Conservation (phyloP, 257 asterid species). For the Ilex aquifolium region DNA sequence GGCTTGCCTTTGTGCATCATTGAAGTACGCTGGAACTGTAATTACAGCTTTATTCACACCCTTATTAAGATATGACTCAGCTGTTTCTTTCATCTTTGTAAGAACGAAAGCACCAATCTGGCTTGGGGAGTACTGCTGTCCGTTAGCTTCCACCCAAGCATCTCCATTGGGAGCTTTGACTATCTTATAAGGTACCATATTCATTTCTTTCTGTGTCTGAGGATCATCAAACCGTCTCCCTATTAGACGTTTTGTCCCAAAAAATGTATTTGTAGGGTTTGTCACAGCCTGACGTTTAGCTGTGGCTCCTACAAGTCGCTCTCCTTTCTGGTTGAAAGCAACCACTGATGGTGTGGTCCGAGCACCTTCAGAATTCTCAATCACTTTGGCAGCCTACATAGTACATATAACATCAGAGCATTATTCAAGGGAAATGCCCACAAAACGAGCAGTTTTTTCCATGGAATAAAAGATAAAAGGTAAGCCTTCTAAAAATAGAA, state of each 20-base stretch:
- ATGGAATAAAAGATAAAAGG: no score
- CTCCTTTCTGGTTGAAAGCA: constrained; percentile 16
- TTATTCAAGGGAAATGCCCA: background rate
- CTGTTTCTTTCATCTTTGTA: constrained; percentile 15
- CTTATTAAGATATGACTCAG: constrained; percentile 11
- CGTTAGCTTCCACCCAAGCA: constrained; percentile 19
- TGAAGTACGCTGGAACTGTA: constrained; percentile 19
- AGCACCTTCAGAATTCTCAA: constrained; percentile 18
- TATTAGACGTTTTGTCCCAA: constrained; percentile 16
- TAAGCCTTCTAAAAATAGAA: background rate
- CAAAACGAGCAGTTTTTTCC: background rate
- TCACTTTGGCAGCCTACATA: constrained; percentile 10
- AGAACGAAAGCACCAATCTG: constrained; percentile 11
- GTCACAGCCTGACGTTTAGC: constrained; percentile 22
- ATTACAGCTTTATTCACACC: constrained; percentile 11
- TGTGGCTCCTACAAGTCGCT: constrained; percentile 14
- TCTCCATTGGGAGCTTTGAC: constrained; percentile 19
- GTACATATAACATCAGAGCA: background rate
- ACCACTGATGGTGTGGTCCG: constrained; percentile 21
- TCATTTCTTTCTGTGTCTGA: constrained; percentile 20
- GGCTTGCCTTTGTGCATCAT: constrained; percentile 21
- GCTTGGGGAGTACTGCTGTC: constrained; percentile 15
- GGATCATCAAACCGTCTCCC: constrained; percentile 23
- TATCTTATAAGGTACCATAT: constrained; percentile 19
- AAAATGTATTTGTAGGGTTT: constrained; percentile 18